A percentile compares a stretch with the other conserved stretches of the same genome.
These are phyloP conservation scores for Conringia planisiliqua DNA, from an alignment of 345 rosid genomes.

Conservation along the genomic window DNA sequence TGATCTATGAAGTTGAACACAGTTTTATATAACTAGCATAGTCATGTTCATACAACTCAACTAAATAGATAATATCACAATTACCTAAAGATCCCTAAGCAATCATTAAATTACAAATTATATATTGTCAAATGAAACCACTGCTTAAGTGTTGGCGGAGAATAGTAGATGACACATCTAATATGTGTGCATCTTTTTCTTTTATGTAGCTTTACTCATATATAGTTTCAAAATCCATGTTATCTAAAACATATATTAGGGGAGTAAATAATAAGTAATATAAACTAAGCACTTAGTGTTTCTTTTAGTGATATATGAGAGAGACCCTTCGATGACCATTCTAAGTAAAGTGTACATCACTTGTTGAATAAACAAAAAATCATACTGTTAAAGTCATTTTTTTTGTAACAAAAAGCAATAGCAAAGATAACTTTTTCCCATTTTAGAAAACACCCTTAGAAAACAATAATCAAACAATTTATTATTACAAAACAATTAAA, in stretches of 20 bases:
- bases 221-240: neutral
- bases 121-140: neutral
- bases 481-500: neutral
- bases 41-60: neutral
- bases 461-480: neutral
- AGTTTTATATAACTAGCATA: neutral
- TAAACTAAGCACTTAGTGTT: slow-evolving; percentile 16
- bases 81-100: neutral
- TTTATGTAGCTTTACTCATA: neutral
- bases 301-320: slow-evolving; percentile 4
- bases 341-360: slow-evolving; percentile 26
- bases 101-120: neutral
- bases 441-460: slow-evolving; percentile 16
- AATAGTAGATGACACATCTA: neutral
- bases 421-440: slow-evolving; percentile 25
- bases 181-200: neutral
- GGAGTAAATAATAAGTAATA: neutral
- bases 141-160: neutral
- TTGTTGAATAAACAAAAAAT: neutral
- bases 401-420: slow-evolving; percentile 20
- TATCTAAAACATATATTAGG: neutral
- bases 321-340: slow-evolving; percentile 24
- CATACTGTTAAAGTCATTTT: slow-evolving; percentile 31
- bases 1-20: neutral
- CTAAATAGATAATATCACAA: neutral